Base-by-base conservation (phyloP, 2,329 filamentous ascomycete genomes). In the Aspergillus ochraceoroseus region DNA sequence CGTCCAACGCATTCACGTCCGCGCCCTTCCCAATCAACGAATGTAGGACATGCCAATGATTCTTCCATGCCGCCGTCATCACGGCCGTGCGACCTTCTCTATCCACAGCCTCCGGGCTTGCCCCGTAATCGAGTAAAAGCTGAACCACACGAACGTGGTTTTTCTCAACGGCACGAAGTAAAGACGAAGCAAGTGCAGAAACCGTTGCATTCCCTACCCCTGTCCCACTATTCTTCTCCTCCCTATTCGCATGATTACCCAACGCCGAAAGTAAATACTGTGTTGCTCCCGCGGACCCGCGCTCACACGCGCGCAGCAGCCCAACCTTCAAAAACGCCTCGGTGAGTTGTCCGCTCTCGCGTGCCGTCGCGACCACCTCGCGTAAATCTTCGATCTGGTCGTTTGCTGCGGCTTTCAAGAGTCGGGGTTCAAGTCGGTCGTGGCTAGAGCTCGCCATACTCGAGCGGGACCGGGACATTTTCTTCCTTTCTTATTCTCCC, bases 11-110 rank as follows among this genome's bases (percentile, higher is more conserved):
- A 43, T 65, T 64, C 25, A 61, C 60, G 30, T 66, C 51, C 13
- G 63, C 63, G 1, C 59, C 60, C 7, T 60, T 54, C 28, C 50
- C 40, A 18, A 70, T 58, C n/a, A 70, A 43, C 15, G 66, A 20
- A 23, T 66, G 53, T 14, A 70, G 48, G 1, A 68, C 52, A 32
- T 65, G 56, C 33, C 56, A 56, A 43, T 70, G 65, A 18, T 67
- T 67, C 42, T 57, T 62, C 64, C 63, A 68, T 5, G 68, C 67
- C 4, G 68, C 67, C 2, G 63, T 67, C 66, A 68, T 70, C 27
- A 70, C 45, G 28, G 62, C 64, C 27, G 66, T 69, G 11, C 66
- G 56, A 4, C 66, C 65, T 41, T 70, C 72, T 33, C 70, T 66
- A 52, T 77, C 73, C 12, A 45, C 33, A n/a, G 45, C 53, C 34